Percentiles rank a stretch among this genome's conserved stretches.
These are phyloP conservation scores for Lasiosphaeria hispida DNA, from an alignment of 495 filamentous ascomycete species.

Conservation along the genomic window DNA sequence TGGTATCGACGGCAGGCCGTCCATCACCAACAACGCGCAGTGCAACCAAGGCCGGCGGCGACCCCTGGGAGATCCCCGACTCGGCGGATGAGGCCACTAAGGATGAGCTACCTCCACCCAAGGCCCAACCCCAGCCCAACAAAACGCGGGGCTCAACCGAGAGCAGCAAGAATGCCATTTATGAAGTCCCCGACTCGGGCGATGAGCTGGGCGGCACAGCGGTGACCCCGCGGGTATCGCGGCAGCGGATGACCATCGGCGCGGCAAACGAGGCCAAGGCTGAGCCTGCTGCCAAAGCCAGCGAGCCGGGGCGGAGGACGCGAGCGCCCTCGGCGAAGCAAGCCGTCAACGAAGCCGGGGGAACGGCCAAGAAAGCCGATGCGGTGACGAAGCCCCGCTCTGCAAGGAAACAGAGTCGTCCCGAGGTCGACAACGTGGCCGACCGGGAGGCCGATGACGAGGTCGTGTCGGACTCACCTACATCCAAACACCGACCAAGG, in stretches of 20 bases:
- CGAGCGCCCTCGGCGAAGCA: constrained; percentile 24
- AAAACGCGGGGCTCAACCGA: background rate
- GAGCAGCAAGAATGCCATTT: constrained; percentile 24
- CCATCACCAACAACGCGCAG: background rate
- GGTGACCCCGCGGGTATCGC: background rate
- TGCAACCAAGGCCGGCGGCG: background rate
- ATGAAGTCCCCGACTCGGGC: constrained; percentile 44
- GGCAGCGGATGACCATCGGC: background rate
- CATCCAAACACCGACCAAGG: background rate
- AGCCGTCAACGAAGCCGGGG: constrained; percentile 11
- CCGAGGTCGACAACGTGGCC: no score
- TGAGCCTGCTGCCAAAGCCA: constrained; percentile 1
- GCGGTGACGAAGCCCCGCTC: no score
- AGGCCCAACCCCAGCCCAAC: constrained; percentile 16
- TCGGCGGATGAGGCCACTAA: constrained; percentile 21
- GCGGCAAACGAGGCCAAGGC: background rate
- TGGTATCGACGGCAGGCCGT: background rate
- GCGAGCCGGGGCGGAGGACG: constrained; percentile 13
- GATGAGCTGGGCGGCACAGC: constrained; percentile 28
- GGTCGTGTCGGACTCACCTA: background rate
- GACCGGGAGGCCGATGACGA: no score
- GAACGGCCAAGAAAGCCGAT: background rate
- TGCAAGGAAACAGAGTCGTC: no score
- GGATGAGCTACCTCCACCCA: background rate
- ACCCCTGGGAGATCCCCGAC: constrained; percentile 24